A percentile compares a stretch with the other conserved stretches of the same genome.
Conservation (phyloP, 768 basidiomycete genomes). For the Russula vinacea region DNA sequence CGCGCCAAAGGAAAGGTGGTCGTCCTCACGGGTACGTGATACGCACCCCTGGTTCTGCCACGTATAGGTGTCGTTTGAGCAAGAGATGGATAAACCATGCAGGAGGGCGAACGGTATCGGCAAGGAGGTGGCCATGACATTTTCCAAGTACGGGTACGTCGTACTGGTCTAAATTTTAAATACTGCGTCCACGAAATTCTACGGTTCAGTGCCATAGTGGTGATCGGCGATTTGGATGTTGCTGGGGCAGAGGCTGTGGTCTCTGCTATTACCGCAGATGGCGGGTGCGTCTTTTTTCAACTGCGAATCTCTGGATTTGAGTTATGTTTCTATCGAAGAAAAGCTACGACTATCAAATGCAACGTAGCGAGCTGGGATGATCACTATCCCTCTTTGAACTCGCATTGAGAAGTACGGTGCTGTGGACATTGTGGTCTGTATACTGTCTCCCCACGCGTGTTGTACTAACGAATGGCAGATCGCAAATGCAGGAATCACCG, state of each 20-base stretch:
- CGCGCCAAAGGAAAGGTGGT: constrained; percentile 33
- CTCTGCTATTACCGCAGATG: constrained; percentile 14
- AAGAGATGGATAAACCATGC: not conserved
- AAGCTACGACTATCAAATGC: constrained; percentile 25
- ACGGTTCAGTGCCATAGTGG: constrained; percentile 23
- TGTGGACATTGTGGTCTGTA: constrained; percentile 37
- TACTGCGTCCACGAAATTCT: not conserved
- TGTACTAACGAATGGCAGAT: constrained; percentile 18
- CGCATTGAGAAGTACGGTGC: constrained; percentile 32
- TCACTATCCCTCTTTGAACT: constrained; percentile 36
- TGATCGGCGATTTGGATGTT: constrained; percentile 25
- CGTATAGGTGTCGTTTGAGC: not conserved
- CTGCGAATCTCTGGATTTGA: not conserved
- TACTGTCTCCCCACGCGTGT: not conserved
- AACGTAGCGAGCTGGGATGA: constrained; percentile 33
- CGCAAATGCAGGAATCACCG: constrained; percentile 31
- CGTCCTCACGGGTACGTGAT: constrained; percentile 33
- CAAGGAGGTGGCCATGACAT: constrained; percentile 31
- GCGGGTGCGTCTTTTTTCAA: constrained; percentile 28
- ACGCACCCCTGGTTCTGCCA: too few species aligned
- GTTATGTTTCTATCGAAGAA: constrained; percentile 9
- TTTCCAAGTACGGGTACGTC: constrained; percentile 31
- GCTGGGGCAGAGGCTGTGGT: constrained; percentile 21
- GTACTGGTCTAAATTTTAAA: not conserved
- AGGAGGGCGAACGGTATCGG: constrained; percentile 36